Percentiles rank a stretch among this genome's conserved stretches.
These are phyloP conservation scores for Mortierella sp. DNA, from an alignment of 371 early-diverging fungal genomes.

Conservation along the genomic window DNA sequence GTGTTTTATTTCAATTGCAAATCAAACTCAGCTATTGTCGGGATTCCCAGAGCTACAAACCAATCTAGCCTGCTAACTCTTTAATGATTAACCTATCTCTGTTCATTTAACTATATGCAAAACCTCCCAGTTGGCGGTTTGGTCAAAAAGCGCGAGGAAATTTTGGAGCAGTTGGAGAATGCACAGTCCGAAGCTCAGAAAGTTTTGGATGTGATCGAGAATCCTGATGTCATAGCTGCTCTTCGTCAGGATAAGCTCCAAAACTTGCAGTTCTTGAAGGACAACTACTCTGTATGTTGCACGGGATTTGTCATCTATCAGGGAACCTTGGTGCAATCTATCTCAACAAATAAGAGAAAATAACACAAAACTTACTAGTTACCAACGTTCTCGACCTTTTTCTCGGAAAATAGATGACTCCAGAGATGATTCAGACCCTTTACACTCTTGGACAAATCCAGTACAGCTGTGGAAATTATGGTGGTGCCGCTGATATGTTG, in stretches of 20 bases:
- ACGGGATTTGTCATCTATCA: background rate
- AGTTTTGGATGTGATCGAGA: constrained; percentile 89
- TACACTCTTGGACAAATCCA: constrained; percentile 92
- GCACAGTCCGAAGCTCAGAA: constrained; percentile 84
- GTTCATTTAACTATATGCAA: background rate
- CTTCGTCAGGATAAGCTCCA: constrained; percentile 93
- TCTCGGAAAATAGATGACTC: constrained; percentile 76
- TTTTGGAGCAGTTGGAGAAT: constrained; percentile 78
- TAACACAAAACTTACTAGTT: too few species aligned
- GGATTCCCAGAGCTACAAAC: too few species aligned
- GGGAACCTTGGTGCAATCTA: background rate
- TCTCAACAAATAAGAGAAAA: background rate
- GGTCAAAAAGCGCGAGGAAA: constrained; percentile 79
- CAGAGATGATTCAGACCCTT: constrained; percentile 85
- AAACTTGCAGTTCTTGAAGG: constrained; percentile 86
- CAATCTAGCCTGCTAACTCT: background rate
- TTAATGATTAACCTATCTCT: background rate
- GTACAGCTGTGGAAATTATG: constrained; percentile 93
- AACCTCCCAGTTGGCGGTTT: constrained; percentile 68
- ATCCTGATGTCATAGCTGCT: constrained; percentile 89
- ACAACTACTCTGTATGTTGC: constrained; percentile 80
- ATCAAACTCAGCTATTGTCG: too few species aligned
- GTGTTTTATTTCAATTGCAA: background rate
- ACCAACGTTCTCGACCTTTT: background rate
- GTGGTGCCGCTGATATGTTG: constrained; percentile 91